Evolutionary conservation across 148 eudicot species (phyloP).

Genomic region (Amaranthus palmeri): DNA sequence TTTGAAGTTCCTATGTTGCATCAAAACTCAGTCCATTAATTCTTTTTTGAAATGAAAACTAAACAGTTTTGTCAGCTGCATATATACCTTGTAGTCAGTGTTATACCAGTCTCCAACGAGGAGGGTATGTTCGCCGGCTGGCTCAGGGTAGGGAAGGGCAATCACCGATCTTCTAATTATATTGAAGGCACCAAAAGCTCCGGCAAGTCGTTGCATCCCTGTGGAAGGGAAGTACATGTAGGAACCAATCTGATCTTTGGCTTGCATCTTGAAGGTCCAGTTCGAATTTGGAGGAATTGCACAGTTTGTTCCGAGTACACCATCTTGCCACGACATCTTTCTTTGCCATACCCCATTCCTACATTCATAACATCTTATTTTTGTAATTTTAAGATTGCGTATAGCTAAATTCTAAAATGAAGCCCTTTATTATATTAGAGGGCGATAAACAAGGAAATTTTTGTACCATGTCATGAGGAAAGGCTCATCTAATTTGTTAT

Average conservation of each 20-base stretch:
- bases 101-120: conserved; percentile 71
- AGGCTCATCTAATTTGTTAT: conserved; percentile 68
- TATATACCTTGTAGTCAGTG: conserved; percentile 70
- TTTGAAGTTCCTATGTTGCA: conserved; percentile 36
- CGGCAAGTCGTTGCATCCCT: conserved; percentile 61
- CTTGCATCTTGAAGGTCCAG: conserved; percentile 75
- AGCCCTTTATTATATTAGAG: too few species aligned
- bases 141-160: conserved; percentile 51
- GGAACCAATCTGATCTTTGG: conserved; percentile 80
- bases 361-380: neutral
- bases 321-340: conserved; percentile 78
- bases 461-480: conserved; percentile 70
- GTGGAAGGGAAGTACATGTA: conserved; percentile 68
- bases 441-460: too few species aligned
- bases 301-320: conserved; percentile 80
- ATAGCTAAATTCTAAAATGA: too few species aligned
- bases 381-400: too few species aligned
- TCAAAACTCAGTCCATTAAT: too few species aligned
- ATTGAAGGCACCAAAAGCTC: conserved; percentile 68
- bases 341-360: conserved; percentile 80
- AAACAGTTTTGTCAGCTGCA: neutral
- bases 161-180: conserved; percentile 47
- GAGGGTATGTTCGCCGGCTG: conserved; percentile 46
- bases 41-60: too few species aligned
- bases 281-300: conserved; percentile 66